Evolutionary conservation across 2,329 filamentous ascomycete species (phyloP).

Genomic region (Ceratocystis colombiana): DNA sequence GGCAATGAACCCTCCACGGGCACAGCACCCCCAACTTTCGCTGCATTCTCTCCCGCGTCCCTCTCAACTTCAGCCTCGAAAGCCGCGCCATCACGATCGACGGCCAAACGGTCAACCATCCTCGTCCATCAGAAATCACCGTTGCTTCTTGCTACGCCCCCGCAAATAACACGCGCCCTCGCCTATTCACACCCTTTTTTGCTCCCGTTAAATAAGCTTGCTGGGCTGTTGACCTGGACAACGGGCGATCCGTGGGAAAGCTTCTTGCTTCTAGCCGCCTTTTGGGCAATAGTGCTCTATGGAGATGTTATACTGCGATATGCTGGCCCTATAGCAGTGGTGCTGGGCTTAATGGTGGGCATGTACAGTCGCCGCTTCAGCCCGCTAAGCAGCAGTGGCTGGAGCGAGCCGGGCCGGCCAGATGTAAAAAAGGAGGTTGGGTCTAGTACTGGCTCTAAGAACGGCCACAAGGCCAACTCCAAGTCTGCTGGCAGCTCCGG

Average conservation of each 20-base stretch:
- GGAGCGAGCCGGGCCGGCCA: constrained; percentile 42
- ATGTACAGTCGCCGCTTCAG: constrained; percentile 91
- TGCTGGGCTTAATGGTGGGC: constrained; percentile 68
- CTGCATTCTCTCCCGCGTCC: constrained; percentile 78
- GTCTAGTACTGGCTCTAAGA: constrained; percentile 29
- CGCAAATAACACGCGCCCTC: constrained; percentile 84
- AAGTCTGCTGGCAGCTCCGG: constrained; percentile 24
- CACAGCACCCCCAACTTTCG: constrained; percentile 59
- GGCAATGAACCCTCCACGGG: constrained; percentile 29
- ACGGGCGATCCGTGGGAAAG: constrained; percentile 93
- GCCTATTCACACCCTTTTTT: constrained; percentile 95
- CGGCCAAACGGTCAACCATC: constrained; percentile 68
- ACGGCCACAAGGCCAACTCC: constrained; percentile 30
- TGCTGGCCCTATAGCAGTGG: constrained; percentile 73
- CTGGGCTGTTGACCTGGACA: constrained; percentile 85
- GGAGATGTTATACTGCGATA: constrained; percentile 72
- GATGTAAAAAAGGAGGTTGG: constrained; percentile 18
- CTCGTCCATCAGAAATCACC: constrained; percentile 96
- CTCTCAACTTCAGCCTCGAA: constrained; percentile 44
- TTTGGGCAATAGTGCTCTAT: constrained; percentile 81
- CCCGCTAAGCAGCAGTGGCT: constrained; percentile 75
- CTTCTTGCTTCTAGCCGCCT: constrained; percentile 73
- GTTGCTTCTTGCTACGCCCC: constrained; percentile 81
- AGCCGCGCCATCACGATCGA: constrained; percentile 48
- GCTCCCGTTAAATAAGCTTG: constrained; percentile 74